Base-by-base conservation (phyloP, 176 grass and related monocot species). In the Phragmites australis region DNA sequence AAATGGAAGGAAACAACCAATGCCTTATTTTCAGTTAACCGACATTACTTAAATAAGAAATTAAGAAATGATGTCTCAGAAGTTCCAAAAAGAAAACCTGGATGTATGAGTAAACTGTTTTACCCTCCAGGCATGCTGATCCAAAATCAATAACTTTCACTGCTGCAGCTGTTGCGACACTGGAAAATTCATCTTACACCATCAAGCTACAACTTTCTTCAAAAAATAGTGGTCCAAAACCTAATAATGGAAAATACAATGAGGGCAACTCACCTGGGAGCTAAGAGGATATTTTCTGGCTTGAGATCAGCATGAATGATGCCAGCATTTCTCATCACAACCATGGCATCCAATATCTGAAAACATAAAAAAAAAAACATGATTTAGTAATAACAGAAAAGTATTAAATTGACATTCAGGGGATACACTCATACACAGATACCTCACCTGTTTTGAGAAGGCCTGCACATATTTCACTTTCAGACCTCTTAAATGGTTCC, bases 81-180 rank as follows among this genome's bases (percentile, higher is more conserved):
- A 87, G 68, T 54, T 55, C 9, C 26, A 70, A 68, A 76, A 78
- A 53, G 21, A 65, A 86, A 82, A 95, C 90, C 97, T 99, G 93
- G 71, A 99, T 99, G 63, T 99, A 99, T 17, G 90, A 96, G 75
- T 99, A 99, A 66, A 99, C 82, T 5, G 97, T 99, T 79, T 89
- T 90, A 76, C 90, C 92, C 86, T 99, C 97, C 90, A 87, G 74
- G 77, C 97, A 99, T 72, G 97, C 93, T 82, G 97, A 96, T 70
- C 97, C 97, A 88, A 99, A 99, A 93, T 99, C 97, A 74, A 99
- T 99, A 47, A 99, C 90, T 86, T 99, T 99, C 86, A 99, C 93
- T 87, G 85, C 66, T 80, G 97, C 83, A 80, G 84, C 88, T 82
- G 91, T 90, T 72, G 88, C 70, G 31, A 78, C 75, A 80, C 97